Base-by-base conservation (phyloP, 441 rosid species). In the Raphanus hybrid region DNA sequence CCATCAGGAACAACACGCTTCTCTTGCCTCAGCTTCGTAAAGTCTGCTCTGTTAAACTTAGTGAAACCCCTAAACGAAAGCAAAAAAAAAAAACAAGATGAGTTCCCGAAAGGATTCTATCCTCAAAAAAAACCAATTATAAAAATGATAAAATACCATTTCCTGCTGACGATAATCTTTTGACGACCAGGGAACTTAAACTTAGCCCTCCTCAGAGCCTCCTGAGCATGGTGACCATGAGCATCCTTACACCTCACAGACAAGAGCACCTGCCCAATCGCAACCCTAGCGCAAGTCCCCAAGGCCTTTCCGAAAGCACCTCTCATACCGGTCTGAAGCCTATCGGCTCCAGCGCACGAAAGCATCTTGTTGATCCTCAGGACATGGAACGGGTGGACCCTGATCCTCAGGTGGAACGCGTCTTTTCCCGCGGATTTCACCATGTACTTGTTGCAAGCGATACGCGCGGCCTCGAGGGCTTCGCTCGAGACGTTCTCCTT, bases 401-500 rank as follows among this genome's bases (percentile, higher is more conserved):
- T 81, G 41, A 93, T 96, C 55, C 96, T 86, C 83, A 93, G 71
- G 77, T 93, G 98, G 86, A 93, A 93, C 41, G 98, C 92, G 80
- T 93, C 97, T 73, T 93, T 93, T 2, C 92, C 98, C 0, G 98
- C 97, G 71, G 26, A 89, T 77, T 93, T 93, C 32, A 95, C 83
- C 98, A 93, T 93, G n/a, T 93, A 93, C 71, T 93, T 93, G 88
- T 93, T 91, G 87, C 97, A 93, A 60, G 98, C 97, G 82, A 93
- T 93, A 2, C 97, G 93, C 0, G 97, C 98, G 67, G 98, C 98
- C 76, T 93, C 97, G 69, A 93, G 88, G 0, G 98, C 97, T 78
- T 93, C 98, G 75, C 98, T 91, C 0, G 97, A 91, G 18, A 93
- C 95, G 35, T 91, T 93, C 20, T 93, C 98, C 59, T 91, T 93